Evolutionary conservation across 169 alveolate genomes (phyloP).

Genomic region (Cryptosporidium xiaoi): DNA sequence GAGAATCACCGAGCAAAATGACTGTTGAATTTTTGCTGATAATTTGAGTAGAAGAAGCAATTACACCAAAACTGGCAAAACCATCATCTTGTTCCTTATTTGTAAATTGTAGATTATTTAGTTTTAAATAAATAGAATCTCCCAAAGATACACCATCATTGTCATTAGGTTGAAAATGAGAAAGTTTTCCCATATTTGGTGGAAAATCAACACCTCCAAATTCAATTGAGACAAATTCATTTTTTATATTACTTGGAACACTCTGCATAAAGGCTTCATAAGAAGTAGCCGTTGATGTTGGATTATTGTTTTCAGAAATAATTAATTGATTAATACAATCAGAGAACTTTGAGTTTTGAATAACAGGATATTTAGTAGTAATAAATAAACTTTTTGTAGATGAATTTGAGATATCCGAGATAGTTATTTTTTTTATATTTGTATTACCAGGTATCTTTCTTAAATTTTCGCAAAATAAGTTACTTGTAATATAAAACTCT

Average conservation of each 20-base stretch:
- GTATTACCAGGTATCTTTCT: conserved; percentile 40
- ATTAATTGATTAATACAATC: conserved; percentile 43
- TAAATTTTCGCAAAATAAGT: conserved; percentile 35
- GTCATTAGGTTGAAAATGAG: conserved; percentile 32
- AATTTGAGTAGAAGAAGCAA: conserved; percentile 61
- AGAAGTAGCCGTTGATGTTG: conserved; percentile 8
- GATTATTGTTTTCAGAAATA: conserved; percentile 34
- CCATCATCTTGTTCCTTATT: conserved; percentile 63
- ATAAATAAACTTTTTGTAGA: not conserved
- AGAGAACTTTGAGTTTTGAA: conserved; percentile 57
- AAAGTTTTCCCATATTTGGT: conserved; percentile 48
- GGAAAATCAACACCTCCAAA: conserved; percentile 73
- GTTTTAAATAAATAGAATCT: conserved; percentile 40
- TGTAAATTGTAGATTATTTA: conserved; percentile 33
- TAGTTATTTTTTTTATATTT: conserved; percentile 22
- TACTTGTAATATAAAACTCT: conserved; percentile 13
- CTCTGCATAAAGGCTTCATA: conserved; percentile 37
- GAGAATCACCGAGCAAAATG: conserved; percentile 49
- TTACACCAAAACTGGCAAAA: conserved; percentile 51
- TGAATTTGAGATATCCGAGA: not conserved
- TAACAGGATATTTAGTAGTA: conserved; percentile 29
- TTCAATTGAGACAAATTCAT: conserved; percentile 30
- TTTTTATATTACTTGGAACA: conserved; percentile 6
- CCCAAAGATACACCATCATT: conserved; percentile 51
- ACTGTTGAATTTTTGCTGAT: conserved; percentile 45